Evolutionary conservation across 1,139 yeast species (phyloP).

Genomic region (Candida labiduridarum): DNA sequence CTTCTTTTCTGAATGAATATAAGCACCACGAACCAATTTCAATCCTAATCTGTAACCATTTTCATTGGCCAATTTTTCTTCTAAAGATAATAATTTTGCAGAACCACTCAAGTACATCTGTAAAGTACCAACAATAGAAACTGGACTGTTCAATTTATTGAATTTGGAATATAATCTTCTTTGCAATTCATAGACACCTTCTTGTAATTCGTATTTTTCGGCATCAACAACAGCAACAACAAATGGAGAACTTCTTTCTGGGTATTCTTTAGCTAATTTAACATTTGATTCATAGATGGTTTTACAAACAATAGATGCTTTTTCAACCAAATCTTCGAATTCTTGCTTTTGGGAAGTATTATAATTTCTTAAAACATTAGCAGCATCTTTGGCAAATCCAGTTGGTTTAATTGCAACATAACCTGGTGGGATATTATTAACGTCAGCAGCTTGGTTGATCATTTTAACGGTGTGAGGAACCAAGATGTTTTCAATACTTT

Average conservation of each 20-base stretch:
- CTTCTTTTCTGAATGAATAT: slow-evolving; percentile 84
- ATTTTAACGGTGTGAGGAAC: slow-evolving; percentile 67
- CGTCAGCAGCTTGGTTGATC: slow-evolving; percentile 46
- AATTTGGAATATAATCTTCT: slow-evolving; percentile 75
- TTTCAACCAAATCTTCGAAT: slow-evolving; percentile 64
- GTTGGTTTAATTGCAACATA: slow-evolving; percentile 94
- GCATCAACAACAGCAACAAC: slow-evolving; percentile 91
- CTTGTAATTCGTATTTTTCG: slow-evolving; percentile 84
- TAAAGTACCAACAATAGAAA: slow-evolving; percentile 85
- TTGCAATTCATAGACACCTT: slow-evolving; percentile 90
- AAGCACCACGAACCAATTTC: slow-evolving; percentile 97
- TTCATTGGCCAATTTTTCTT: slow-evolving; percentile 63
- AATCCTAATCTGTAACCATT: slow-evolving; percentile 76
- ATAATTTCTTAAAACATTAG: slow-evolving; percentile 68
- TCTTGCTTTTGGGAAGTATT: slow-evolving; percentile 40
- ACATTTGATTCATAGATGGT: slow-evolving; percentile 60
- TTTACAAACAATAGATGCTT: slow-evolving; percentile 60
- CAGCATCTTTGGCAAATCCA: slow-evolving; percentile 80
- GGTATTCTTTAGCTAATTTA: slow-evolving; percentile 52
- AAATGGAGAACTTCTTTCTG: slow-evolving; percentile 74
- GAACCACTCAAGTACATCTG: slow-evolving; percentile 89
- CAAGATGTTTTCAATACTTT: slow-evolving; percentile 68
- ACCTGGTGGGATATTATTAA: slow-evolving; percentile 74
- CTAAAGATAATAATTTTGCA: slow-evolving; percentile 59
- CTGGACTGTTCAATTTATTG: slow-evolving; percentile 60